Base-by-base conservation (phyloP, 495 filamentous ascomycete genomes). In the Hypoxylon intermedium region DNA sequence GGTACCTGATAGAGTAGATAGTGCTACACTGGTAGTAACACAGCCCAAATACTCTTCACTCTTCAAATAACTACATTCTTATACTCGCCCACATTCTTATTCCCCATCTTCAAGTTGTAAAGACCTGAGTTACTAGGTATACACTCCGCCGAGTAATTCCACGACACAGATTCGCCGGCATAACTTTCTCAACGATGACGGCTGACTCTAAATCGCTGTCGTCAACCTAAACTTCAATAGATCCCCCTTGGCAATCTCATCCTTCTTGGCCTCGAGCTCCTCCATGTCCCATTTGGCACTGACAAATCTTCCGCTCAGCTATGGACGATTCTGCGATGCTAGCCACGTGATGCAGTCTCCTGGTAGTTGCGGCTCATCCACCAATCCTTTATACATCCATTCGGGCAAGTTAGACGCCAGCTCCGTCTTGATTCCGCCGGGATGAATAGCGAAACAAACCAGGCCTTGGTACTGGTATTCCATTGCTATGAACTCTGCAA, bases 241-340 rank as follows among this genome's bases (percentile, higher is more conserved):
- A 42, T 82, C 73, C 2, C 58, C 57, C 30, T 69, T 44, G 1
- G 79, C 68, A 55, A 81, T 76, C 21, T 83, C 73, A 6, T 77
- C 67, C 54, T 78, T 78, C 68, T 54, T 75, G 9, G 31, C 57
- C 58, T 79, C 69, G n/a, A 81, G 62, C 67, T 81, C 74, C 6
- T 68, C 63, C 75, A 83, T 76, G 60, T 82, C 76, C 81, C 79
- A 83, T 7, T 46, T 72, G 6, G 47, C 68, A 18, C 49, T 72
- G 37, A 76, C 31, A 53, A 67, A 77, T 16, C 77, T 67, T 6
- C 75, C 77, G 2, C 37, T 73, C 9, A 79, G 40, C 77, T 77
- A 79, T 6, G 70, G 59, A 12, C 74, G 52, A 6, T 65, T 50
- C 61, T 79, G 72, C 5, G 50, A 37, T n/a, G 52, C 63, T 7